phyloP scores from a whole-genome alignment of 2,329 filamentous ascomycete species.

The Aschersonia sp. region DNA sequence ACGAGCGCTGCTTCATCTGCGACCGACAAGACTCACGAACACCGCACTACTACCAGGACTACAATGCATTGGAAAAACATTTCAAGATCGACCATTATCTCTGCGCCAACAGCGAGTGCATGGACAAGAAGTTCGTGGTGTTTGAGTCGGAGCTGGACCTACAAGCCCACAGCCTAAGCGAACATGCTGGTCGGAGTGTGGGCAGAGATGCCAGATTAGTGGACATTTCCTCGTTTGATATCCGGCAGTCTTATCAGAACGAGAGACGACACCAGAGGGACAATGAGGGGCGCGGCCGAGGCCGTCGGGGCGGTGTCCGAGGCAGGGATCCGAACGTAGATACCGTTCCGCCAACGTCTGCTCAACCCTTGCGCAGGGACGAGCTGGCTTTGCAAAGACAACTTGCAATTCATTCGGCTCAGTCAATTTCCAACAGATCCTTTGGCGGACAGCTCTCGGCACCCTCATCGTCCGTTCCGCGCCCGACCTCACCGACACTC shows the following conservation, averaged over 20 bases:
- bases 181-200: slow-evolving; percentile 75
- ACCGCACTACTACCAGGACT: slow-evolving; percentile 86
- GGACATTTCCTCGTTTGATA: slow-evolving; percentile 76
- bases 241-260: slow-evolving; percentile 55
- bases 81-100: slow-evolving; percentile 79
- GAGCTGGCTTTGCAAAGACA: slow-evolving; percentile 86
- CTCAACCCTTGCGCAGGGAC: slow-evolving; percentile 68
- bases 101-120: slow-evolving; percentile 71
- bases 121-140: slow-evolving; percentile 96
- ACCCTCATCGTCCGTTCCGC: slow-evolving; percentile 9
- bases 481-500: slow-evolving; percentile 4
- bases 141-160: slow-evolving; percentile 91
- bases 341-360: slow-evolving; percentile 57
- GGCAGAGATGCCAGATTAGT: slow-evolving; percentile 72
- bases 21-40: slow-evolving; percentile 55
- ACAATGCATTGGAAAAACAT: slow-evolving; percentile 72
- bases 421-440: slow-evolving; percentile 62
- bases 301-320: slow-evolving; percentile 26
- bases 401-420: slow-evolving; percentile 78
- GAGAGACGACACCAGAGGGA: slow-evolving; percentile 24
- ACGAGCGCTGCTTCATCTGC: slow-evolving; percentile 91
- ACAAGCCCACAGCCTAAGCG: slow-evolving; percentile 79
- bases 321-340: slow-evolving; percentile 83
- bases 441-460: slow-evolving; percentile 72
- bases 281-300: slow-evolving; percentile 23